Evolutionary conservation across 768 basidiomycete genomes (phyloP).

Genomic region (Cantharellus cinnabarinus): DNA sequence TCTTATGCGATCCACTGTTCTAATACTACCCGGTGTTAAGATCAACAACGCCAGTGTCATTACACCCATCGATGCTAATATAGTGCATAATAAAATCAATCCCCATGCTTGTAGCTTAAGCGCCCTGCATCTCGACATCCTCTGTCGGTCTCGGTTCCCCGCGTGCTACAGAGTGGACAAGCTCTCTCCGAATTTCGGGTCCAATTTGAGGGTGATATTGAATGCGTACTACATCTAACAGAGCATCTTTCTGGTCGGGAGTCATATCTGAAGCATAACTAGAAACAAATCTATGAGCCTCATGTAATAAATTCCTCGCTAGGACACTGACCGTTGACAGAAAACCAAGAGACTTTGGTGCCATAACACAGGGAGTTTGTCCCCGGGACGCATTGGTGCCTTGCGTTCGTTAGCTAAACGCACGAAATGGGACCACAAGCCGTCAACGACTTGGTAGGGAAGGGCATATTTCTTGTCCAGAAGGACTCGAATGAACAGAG

Average conservation of each 20-base stretch:
- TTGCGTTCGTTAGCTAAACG: conserved; percentile 84
- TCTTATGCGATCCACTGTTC: too few species aligned
- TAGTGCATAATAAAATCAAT: too few species aligned
- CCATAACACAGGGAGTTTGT: conserved; percentile 91
- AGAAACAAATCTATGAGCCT: background rate
- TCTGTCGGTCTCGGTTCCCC: conserved; percentile 40
- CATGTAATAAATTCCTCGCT: background rate
- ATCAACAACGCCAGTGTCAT: too few species aligned
- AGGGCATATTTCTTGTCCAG: conserved; percentile 96
- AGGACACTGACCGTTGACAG: conserved; percentile 49
- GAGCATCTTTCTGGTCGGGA: conserved; percentile 90
- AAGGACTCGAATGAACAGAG: conserved; percentile 88
- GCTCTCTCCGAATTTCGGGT: conserved; percentile 74
- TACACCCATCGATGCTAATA: too few species aligned
- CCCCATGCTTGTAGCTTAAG: too few species aligned
- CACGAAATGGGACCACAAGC: conserved; percentile 95
- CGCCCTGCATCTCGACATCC: background rate
- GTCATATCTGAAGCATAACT: conserved; percentile 91
- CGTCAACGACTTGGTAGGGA: conserved; percentile 94
- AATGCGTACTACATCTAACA: conserved; percentile 79
- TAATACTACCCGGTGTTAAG: too few species aligned
- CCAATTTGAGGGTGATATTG: conserved; percentile 77
- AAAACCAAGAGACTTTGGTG: conserved; percentile 93
- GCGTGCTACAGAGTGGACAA: conserved; percentile 69
- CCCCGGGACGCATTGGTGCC: conserved; percentile 37